Conservation (phyloP, 106 monocot species). For the Dendrobium chrysotoxum region DNA sequence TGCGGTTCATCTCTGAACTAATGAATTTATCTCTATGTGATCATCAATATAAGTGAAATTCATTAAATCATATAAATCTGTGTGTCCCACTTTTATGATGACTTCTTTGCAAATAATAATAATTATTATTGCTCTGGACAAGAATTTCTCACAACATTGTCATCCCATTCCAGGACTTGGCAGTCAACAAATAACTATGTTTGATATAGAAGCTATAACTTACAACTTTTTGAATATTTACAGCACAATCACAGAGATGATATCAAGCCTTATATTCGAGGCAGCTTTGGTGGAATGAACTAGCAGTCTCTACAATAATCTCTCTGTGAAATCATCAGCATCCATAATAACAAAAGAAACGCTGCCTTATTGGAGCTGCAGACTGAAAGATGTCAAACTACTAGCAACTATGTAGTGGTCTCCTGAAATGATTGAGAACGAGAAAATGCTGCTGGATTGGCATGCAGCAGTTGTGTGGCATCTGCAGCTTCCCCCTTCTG, state of each 20-base stretch:
- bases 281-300: neutral
- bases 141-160: no score
- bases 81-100: no score
- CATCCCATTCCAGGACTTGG: no score
- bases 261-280: neutral
- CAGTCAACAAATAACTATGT: no score
- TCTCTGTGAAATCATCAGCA: neutral
- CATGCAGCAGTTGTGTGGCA: neutral
- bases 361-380: neutral
- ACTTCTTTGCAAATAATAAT: no score
- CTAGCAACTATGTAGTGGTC: constrained; percentile 2
- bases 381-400: neutral
- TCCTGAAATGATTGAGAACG: constrained; percentile 25
- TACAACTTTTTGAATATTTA: neutral
- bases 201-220: neutral
- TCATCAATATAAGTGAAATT: no score
- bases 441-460: constrained; percentile 20
- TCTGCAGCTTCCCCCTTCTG: constrained; percentile 3
- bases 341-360: neutral
- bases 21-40: no score
- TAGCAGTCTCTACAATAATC: neutral
- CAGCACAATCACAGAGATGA: neutral
- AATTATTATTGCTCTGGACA: no score
- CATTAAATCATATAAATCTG: no score
- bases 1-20: no score